Evolutionary conservation across 202 grass and related monocot genomes (phyloP), one percentile per base, ranked within the genome.

Genomic region (Carex arenaria): DNA sequence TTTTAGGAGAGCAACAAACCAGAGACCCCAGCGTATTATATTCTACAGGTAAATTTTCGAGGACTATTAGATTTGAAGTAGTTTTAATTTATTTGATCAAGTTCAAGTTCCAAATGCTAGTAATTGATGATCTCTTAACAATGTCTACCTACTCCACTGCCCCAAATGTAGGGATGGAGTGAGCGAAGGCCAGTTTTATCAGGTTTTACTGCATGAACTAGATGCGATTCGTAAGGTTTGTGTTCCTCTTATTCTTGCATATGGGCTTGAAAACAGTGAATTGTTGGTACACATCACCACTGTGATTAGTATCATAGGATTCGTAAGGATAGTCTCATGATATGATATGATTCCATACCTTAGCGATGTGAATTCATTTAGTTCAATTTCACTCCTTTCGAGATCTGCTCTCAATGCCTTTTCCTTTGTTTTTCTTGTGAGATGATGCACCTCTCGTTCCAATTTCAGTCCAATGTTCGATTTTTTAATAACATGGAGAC

Each of bases 121-220:
- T 22, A 34, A 15, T 22, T 47, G n/a, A 22, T 78, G 59, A 15
- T 56, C 17, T 80, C 18, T 80, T 43, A 47, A 71, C 22, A 64
- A 54, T 53, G 5, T 7, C 28, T 85, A 14, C 20, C 26, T 67
- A 64, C 4, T 7, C 1, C 1, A 4, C 72, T 75, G 42, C 62
- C 6, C 23, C 40, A 67, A 71, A 76, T 26, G 61, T 83, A 97
- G 94, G 68, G 94, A 97, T 82, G 94, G 94, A 61, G 94, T 97
- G 10, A 97, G 94, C 67, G 94, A 94, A 89, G 92, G 94, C 13
- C 94, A 97, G 72, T 97, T 97, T 65, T 94, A 94, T 78, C 94
- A 94, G 78, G 94, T 97, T 85, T 79, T 97, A 13, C 66, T 97
- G 70, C 77, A 91, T 72, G 94, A 97, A 84, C 85, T 97, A 42